A percentile compares a stretch with the other conserved stretches of the same genome.
phyloP scores from a whole-genome alignment of 345 rosid species.

The Nasturtium officinale region DNA sequence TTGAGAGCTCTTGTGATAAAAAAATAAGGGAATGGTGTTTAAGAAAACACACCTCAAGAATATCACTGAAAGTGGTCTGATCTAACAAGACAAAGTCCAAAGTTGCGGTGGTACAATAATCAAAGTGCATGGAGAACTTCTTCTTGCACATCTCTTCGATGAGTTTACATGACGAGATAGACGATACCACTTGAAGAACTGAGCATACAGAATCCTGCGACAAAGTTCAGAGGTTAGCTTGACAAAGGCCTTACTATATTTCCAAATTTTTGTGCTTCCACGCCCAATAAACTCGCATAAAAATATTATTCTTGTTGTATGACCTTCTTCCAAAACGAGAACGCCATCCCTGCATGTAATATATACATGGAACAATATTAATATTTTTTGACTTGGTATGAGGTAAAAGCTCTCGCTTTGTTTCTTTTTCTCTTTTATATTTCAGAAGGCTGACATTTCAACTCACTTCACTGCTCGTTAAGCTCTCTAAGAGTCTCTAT shows the following conservation, averaged over 20 bases:
- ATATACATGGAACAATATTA: slow-evolving; percentile 82
- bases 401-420: slow-evolving; percentile 57
- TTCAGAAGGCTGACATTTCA: slow-evolving; percentile 69
- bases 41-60: slow-evolving; percentile 65
- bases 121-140: slow-evolving; percentile 85
- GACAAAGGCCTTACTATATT: slow-evolving; percentile 53
- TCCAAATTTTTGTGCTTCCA: slow-evolving; percentile 88
- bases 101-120: slow-evolving; percentile 87
- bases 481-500: slow-evolving; percentile 29
- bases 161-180: slow-evolving; percentile 85
- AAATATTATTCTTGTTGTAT: slow-evolving; percentile 78
- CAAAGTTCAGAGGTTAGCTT: slow-evolving; percentile 85
- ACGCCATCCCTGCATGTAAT: slow-evolving; percentile 99
- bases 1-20: background rate
- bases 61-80: slow-evolving; percentile 63
- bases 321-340: slow-evolving; percentile 87
- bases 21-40: background rate
- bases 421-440: slow-evolving; percentile 49
- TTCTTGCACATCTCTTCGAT: slow-evolving; percentile 87
- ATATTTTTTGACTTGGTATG: slow-evolving; percentile 59
- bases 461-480: slow-evolving; percentile 67
- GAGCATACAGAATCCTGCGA: slow-evolving; percentile 98
- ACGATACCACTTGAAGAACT: slow-evolving; percentile 75
- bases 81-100: slow-evolving; percentile 79
- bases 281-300: slow-evolving; percentile 96